Evolutionary conservation across 2,329 filamentous ascomycete species (phyloP), one percentile per base, ranked within the genome.

Genomic region (Trichoderma sp.): DNA sequence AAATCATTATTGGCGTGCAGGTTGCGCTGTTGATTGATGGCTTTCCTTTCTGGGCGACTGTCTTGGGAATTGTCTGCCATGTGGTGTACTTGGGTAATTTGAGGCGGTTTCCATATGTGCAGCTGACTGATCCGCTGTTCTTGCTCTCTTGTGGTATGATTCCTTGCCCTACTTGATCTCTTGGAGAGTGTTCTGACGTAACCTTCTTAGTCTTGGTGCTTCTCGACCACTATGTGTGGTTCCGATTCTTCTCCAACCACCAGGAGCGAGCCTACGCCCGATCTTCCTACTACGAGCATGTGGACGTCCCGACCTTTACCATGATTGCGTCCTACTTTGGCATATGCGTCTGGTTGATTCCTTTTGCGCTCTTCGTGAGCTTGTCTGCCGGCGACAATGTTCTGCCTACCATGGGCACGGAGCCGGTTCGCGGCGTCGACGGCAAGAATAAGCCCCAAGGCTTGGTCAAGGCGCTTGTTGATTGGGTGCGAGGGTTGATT

Each of bases 281-380:
- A 75, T 83, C 85, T 4, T 86, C 88, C 66, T 85, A 87, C 77
- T 90, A 91, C 77, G 88, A 92, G 72, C 83, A 85, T 69, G 82
- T 84, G 68, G 81, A 88, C 64, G 78, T 93, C 56, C 96, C 96
- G 0, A 91, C 88, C 47, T 99, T 99, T 79, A 94, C 93, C 21
- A 93, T 98, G 82, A 96, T 98, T 56, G 94, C 96, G 0, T 95
- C 93, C 0, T 99, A 96, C 81, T 99, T 99, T 77, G 96, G 96
- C 0, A 84, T 99, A 2, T 97, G 94, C 75, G 94, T 99, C 0
- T 99, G 96, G 96, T 86, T 99, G 1, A 92, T 98, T 0, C 96
- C 96, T 0, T 99, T 99, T 77, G 90, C 94, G 19, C 85, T 99
- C 16, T 99, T 99, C 77, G 95, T 99, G 62, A 97, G 92, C 75